Evolutionary conservation across 1,284 basidiomycete species (phyloP), one percentile per base, ranked within the genome.

Genomic region (Ceraceosorus guamensis): DNA sequence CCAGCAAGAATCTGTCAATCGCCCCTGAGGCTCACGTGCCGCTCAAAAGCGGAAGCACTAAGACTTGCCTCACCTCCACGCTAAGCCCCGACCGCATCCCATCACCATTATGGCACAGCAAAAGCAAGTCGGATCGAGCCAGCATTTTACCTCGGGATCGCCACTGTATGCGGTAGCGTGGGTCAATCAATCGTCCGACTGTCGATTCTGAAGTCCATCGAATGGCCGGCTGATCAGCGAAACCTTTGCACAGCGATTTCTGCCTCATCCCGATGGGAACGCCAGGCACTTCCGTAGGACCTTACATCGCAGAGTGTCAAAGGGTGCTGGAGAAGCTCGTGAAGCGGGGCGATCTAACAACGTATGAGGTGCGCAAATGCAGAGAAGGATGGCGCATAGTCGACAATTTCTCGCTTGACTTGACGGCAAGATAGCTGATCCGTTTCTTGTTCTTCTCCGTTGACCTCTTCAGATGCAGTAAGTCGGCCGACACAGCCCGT

Each of bases 261-360:
- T 56, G 55, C 41, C 41, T 75, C 35, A 73, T 75, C 13, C 73
- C 73, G 0, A 74, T 75, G 64, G 71, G 65, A 16, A 75, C 73
- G 41, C 62, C 60, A 3, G 69, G 70, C 6, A 64, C 71, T 5
- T 74, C 71, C 1, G 73, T 75, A 3, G 73, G 73, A 5, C 55
- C 61, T 32, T 74, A 75, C 61, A 74, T 75, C 34, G 60, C 73
- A 24, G 70, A 74, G 57, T 74, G 71, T 43, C 73, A 75, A 55
- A 54, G 67, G 14, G 71, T 73, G 43, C 66, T 75, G 5, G 67
- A 70, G 39, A 31, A 48, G 32, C 54, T 11, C 16, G 65, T 71
- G 67, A 63, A 61, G 30, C 52, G 55, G 30, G 55, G 72, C 10
- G 71, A 71, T 10, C 64, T 75, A 31, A 63, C 2, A 3, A 24